These are phyloP conservation scores for Aspergillus versicolor DNA, from an alignment of 2,329 filamentous ascomycete genomes.

Conservation along the genomic window DNA sequence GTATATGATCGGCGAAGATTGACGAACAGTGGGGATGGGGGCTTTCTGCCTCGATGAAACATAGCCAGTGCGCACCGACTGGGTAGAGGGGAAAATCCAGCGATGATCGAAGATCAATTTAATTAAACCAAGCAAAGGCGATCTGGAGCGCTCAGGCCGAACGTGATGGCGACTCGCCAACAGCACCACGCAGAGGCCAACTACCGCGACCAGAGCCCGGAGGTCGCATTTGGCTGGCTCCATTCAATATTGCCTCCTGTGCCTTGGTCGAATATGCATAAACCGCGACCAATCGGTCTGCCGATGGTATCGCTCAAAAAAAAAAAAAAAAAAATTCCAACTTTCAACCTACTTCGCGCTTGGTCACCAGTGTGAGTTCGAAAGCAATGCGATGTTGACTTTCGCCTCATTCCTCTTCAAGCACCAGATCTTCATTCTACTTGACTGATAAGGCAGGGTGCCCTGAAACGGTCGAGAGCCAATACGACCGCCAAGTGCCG, in stretches of 20 bases:
- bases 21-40: conserved; percentile 16
- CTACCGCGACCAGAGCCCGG: neutral
- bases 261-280: conserved; percentile 10
- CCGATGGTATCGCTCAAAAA: neutral
- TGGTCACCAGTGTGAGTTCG: neutral
- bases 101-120: conserved; percentile 1
- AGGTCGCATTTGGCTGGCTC: conserved; percentile 1
- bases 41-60: conserved; percentile 17
- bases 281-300: conserved; percentile 5
- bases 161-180: conserved; percentile 5
- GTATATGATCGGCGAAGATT: conserved; percentile 22
- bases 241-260: conserved; percentile 13
- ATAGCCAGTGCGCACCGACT: conserved; percentile 10
- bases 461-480: neutral
- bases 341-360: neutral
- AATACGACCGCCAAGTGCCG: conserved; percentile 16
- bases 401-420: conserved; percentile 10
- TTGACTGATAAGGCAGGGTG: conserved; percentile 5
- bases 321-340: neutral
- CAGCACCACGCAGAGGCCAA: neutral
- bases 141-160: neutral
- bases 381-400: neutral
- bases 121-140: neutral
- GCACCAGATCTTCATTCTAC: conserved; percentile 14
- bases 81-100: conserved; percentile 6